Percentiles rank a stretch among this genome's conserved stretches.
Conservation (phyloP, 164 flowering plant species). For the Echeveria elegans region DNA sequence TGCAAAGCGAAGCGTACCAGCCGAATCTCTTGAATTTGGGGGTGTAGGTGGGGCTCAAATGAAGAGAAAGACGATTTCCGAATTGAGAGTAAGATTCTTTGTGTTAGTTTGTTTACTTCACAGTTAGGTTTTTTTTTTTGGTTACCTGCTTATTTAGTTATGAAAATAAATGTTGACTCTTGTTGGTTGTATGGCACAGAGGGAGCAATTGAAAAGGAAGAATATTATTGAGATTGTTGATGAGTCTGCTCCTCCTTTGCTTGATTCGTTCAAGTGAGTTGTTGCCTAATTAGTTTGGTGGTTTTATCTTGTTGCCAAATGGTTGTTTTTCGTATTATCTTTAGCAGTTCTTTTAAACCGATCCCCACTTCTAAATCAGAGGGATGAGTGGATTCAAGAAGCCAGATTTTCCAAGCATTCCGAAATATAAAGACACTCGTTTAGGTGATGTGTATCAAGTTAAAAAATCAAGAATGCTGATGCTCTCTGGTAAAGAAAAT, state of each 20-base stretch:
- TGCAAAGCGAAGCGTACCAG: constrained; percentile 17
- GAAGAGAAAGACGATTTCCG: constrained; percentile 82
- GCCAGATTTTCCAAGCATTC: constrained; percentile 32
- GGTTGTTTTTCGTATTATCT: neutral
- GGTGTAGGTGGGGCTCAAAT: constrained; percentile 23
- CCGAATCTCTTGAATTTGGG: constrained; percentile 20
- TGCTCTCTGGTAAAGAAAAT: constrained; percentile 45
- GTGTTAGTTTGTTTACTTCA: neutral
- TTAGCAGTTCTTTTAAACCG: neutral
- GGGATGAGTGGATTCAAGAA: constrained; percentile 34
- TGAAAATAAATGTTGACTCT: neutral
- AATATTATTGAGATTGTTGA: constrained; percentile 25
- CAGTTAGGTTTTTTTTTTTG: neutral
- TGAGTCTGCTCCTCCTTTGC: constrained; percentile 30
- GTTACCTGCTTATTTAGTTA: neutral
- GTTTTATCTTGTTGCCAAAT: neutral
- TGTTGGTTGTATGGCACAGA: constrained; percentile 32
- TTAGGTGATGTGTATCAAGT: constrained; percentile 73
- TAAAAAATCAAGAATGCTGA: constrained; percentile 49
- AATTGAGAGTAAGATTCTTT: constrained; percentile 53
- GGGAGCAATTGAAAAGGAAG: constrained; percentile 63
- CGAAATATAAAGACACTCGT: constrained; percentile 69
- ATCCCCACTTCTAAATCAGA: constrained; percentile 13
- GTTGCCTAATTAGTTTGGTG: neutral
- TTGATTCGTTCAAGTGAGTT: constrained; percentile 30